phyloP scores from a whole-genome alignment of 768 basidiomycete species.

The Tylopilus subfusipes region DNA sequence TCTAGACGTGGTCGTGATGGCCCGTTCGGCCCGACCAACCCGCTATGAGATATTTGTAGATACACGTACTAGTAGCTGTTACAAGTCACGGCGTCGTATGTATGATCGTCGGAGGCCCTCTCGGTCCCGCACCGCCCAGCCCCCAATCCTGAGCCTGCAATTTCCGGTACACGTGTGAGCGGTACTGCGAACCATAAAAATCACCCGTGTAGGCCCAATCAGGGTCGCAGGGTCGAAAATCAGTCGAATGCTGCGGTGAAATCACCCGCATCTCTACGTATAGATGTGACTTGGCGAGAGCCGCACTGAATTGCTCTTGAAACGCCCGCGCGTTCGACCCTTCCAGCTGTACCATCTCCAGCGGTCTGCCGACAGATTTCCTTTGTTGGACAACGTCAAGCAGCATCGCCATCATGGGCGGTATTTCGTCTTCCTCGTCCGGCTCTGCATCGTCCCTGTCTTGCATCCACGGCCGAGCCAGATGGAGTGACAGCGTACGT shows the following conservation, averaged over 20 bases:
- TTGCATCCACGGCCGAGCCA: constrained; percentile 27
- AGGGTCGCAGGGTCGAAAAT: constrained; percentile 18
- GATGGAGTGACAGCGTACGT: constrained; percentile 28
- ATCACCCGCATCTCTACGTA: constrained; percentile 24
- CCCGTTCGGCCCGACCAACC: not conserved
- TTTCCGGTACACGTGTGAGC: constrained; percentile 29
- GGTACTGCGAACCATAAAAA: constrained; percentile 33
- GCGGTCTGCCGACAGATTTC: constrained; percentile 28
- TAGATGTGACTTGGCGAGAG: constrained; percentile 26
- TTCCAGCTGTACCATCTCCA: constrained; percentile 26
- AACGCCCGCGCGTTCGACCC: constrained; percentile 22
- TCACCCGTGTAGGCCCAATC: constrained; percentile 29
- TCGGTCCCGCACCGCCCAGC: constrained; percentile 21
- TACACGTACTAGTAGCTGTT: not conserved
- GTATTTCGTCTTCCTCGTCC: constrained; percentile 33
- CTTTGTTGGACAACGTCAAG: constrained; percentile 32
- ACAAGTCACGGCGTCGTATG: constrained; percentile 21
- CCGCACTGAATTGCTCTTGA: constrained; percentile 24
- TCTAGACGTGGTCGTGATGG: not conserved
- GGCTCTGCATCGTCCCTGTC: constrained; percentile 30
- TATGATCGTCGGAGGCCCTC: constrained; percentile 26
- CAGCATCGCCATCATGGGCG: constrained; percentile 29
- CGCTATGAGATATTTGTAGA: not conserved
- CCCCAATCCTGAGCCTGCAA: constrained; percentile 28
- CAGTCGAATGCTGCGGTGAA: constrained; percentile 11